phyloP scores from a whole-genome alignment of 2,329 filamentous ascomycete species.

The Coniochaeta sp. region DNA sequence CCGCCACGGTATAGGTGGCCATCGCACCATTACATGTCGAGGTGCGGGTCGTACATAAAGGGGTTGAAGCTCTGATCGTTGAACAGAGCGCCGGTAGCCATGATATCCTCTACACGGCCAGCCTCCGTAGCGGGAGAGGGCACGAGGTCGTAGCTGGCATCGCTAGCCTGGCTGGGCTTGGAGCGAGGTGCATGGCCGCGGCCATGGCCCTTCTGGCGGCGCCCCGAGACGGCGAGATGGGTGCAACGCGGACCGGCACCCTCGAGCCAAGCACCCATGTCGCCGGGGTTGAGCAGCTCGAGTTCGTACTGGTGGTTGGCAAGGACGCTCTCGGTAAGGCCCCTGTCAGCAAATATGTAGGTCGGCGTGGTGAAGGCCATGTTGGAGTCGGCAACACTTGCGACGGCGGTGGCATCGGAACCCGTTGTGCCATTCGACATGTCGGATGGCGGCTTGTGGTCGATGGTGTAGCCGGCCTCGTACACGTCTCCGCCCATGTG shows the following conservation, averaged over 20 bases:
- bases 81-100: constrained; percentile 6
- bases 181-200: constrained; percentile 1
- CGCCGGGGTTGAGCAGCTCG: background rate
- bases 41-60: background rate
- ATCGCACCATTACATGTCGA: background rate
- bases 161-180: constrained; percentile 6
- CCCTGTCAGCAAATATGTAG: background rate
- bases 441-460: constrained; percentile 4
- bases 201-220: background rate
- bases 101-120: constrained; percentile 2
- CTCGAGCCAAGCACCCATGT: constrained; percentile 8
- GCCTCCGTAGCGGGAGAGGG: background rate
- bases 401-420: constrained; percentile 8
- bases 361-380: constrained; percentile 3
- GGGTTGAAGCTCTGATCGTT: background rate
- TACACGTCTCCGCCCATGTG: background rate
- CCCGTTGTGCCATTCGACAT: constrained; percentile 1
- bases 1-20: background rate
- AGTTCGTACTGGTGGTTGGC: constrained; percentile 6
- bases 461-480: background rate
- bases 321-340: constrained; percentile 7
- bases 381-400: constrained; percentile 7
- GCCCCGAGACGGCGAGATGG: background rate
- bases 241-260: constrained; percentile 4
- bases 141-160: background rate